Evolutionary conservation across 73 alveolate species (phyloP), one percentile per base, ranked within the genome.

Genomic region (Symbiodinium pilosum): DNA sequence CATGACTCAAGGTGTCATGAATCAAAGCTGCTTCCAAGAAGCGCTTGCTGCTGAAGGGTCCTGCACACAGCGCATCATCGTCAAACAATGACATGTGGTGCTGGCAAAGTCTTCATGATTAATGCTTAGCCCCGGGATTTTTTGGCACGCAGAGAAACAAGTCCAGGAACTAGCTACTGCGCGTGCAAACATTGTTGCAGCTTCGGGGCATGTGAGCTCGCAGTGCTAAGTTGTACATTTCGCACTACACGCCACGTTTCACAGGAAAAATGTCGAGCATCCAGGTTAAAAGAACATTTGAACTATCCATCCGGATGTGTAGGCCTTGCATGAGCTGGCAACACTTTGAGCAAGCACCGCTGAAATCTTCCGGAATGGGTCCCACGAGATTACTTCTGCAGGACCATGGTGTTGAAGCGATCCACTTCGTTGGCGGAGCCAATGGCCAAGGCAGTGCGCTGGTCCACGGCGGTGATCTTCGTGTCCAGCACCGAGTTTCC

Each of bases 381-480:
- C n/a, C n/a, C n/a, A n/a, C n/a, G n/a, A n/a, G n/a, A 41, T 52
- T 69, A 93, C 93, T 93, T 93, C 85, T 81, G 93, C 93, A 93
- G 43, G 26, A 93, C 98, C 98, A 93, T 93, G 93, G 73, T 42
- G 98, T 93, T 93, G 85, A 93, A 93, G 64, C 98, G 91, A 24
- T 68, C 88, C 88, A 91, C 97, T 87, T 93, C 99, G 32, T 28
- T 56, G 1, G 93, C 93, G 34, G 99, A 93, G 87, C 99, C 99
- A 39, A 93, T 93, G 51, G 93, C 93, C 94, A 83, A 71, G 8
- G 99, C 93, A 1, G 99, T 93, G 42, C 99, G 99, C 87, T 93
- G 99, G 75, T 93, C 99, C 77, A 93, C 99, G 2, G 93, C 99
- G 21, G 73, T 56, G 88, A 93, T 93, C 99, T 93, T 81, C 93